Evolutionary conservation across 257 asterid species (phyloP), one percentile per base, ranked within the genome.

Genomic region (Solanum piurae): DNA sequence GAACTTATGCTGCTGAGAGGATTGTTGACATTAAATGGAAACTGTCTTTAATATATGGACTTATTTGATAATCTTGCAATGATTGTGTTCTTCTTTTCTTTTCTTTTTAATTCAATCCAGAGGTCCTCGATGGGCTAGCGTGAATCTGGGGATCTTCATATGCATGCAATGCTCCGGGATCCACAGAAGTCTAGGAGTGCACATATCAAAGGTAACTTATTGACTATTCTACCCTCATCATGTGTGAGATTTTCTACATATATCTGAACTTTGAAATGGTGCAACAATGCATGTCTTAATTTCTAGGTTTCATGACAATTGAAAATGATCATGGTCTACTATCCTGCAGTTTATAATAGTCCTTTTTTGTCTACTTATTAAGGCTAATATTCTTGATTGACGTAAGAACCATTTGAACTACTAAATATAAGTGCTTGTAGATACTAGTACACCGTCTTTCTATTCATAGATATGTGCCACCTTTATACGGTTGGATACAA

Each of bases 121-220:
- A 90, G 99, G 99, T 91, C 99, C 99, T 86, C 96, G 99, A 86
- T 97, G 99, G 99, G 99, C 99, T 87, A 97, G 99, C 72, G 99
- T 97, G 93, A 97, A 97, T 90, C 92, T 97, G 86, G 99, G 99
- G 89, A 94, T 97, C 90, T 97, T 97, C 88, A 91, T 96, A 92
- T 97, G 99, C 92, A 96, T 97, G 99, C 98, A 94, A 89, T 97
- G 99, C 92, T 97, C 99, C 21, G 99, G 99, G 91, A 95, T 97
- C 89, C 99, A 97, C 91, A 91, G 99, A 94, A 97, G 99, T 93
- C 98, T 97, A 86, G 99, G 99, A 62, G 99, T 96, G 84, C 99
- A 97, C 93, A 95, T 97, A 91, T 96, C 99, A 74, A 97, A 97
- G 99, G 99, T 96, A 89, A 90, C 68, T 82, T 82, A 49, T 49